Percentiles rank a stretch among this genome's conserved stretches.
These are phyloP conservation scores for Fusarium keratoplasticum DNA, from an alignment of 2,329 filamentous ascomycete genomes.

Conservation along the genomic window DNA sequence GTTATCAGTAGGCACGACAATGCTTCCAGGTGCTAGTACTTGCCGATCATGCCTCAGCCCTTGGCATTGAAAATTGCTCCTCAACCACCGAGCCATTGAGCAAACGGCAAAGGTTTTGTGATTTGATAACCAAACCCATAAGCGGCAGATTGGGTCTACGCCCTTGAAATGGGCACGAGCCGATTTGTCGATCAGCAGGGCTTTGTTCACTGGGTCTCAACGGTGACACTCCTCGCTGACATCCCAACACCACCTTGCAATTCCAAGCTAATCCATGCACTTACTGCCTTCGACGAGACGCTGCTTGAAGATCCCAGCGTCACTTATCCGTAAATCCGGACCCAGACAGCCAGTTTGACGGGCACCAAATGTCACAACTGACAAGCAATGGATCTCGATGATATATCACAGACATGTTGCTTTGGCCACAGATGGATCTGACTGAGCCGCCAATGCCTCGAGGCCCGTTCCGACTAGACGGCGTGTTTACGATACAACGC, in stretches of 20 bases:
- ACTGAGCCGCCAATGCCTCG: background rate
- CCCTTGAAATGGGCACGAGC: background rate
- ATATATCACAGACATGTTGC: background rate
- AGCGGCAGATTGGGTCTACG: background rate
- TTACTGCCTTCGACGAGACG: background rate
- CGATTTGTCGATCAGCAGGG: background rate
- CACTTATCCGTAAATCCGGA: background rate
- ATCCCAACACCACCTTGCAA: background rate
- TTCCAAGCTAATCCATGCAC: background rate
- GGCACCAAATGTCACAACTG: background rate
- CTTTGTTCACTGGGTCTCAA: background rate
- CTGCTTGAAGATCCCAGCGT: background rate
- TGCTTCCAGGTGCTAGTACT: background rate
- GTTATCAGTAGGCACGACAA: background rate
- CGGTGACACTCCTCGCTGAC: background rate
- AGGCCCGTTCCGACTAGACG: background rate
- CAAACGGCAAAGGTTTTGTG: background rate
- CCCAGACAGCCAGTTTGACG: background rate
- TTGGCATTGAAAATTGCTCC: slow-evolving; percentile 1
- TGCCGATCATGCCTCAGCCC: background rate
- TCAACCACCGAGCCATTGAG: background rate
- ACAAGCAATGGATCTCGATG: background rate
- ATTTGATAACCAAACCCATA: background rate
- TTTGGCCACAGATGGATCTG: background rate
- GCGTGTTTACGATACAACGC: background rate